A percentile compares a stretch with the other conserved stretches of the same genome.
phyloP scores from a whole-genome alignment of 306 rosid genomes.

The Inga leiocalycina region DNA sequence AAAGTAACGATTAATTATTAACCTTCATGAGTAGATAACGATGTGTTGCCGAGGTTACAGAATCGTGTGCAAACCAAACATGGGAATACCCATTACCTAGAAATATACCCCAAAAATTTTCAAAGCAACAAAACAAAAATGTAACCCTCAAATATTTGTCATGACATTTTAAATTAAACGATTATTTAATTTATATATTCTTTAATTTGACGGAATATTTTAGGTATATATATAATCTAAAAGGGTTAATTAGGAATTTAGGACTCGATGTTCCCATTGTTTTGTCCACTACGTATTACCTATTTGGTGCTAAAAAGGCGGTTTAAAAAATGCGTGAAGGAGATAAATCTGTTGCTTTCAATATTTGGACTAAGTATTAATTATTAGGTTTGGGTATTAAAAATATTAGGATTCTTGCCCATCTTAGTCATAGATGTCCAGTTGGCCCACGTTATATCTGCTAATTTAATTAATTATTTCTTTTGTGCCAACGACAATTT shows the following conservation, averaged over 20 bases:
- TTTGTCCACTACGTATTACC: constrained; percentile 24
- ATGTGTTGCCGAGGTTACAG: constrained; percentile 12
- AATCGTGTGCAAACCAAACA: constrained; percentile 6
- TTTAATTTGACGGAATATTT: background rate
- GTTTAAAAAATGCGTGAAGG: background rate
- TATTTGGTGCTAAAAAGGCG: constrained; percentile 1
- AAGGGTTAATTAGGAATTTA: background rate
- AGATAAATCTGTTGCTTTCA: constrained; percentile 6
- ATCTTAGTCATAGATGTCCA: background rate
- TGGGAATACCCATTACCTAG: background rate
- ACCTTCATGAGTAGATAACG: constrained; percentile 33
- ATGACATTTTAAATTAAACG: background rate
- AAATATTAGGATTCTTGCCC: background rate
- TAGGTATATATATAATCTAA: constrained; percentile 31
- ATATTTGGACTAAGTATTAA: background rate
- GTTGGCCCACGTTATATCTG: background rate
- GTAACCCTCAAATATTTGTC: background rate
- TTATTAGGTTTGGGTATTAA: background rate
- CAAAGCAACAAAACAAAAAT: background rate
- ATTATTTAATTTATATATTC: background rate
- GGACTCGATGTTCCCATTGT: background rate
- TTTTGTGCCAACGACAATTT: too few species aligned
- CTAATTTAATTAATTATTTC: background rate
- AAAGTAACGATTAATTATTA: background rate
- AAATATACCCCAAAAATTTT: background rate